A percentile compares a stretch with the other conserved stretches of the same genome.
Evolutionary conservation across 2,329 filamentous ascomycete species (phyloP).

Genomic region (Hypomyces rosellus): DNA sequence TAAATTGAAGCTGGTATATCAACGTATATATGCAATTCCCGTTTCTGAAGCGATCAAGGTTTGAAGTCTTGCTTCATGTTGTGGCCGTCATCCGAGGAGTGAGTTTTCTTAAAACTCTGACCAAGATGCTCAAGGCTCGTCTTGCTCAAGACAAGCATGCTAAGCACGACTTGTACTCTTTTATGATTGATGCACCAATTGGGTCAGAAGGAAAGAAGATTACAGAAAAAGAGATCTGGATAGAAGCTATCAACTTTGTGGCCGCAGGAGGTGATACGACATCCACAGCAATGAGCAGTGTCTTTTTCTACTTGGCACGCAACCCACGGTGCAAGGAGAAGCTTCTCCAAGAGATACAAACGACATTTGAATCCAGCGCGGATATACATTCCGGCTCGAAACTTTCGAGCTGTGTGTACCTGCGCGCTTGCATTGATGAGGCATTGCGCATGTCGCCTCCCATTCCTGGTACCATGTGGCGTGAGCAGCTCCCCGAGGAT

Average conservation of each 20-base stretch:
- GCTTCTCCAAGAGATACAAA: slow-evolving; percentile 26
- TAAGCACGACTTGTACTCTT: background rate
- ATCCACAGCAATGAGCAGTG: background rate
- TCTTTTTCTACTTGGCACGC: slow-evolving; percentile 34
- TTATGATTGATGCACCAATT: background rate
- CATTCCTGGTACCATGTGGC: slow-evolving; percentile 1
- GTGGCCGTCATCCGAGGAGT: background rate
- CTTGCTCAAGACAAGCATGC: background rate
- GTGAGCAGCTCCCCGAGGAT: background rate
- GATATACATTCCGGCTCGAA: slow-evolving; percentile 27
- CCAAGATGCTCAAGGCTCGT: background rate
- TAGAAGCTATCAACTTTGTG: slow-evolving; percentile 2
- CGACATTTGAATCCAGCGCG: slow-evolving; percentile 24
- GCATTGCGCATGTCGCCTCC: slow-evolving; percentile 1
- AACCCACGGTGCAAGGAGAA: slow-evolving; percentile 26
- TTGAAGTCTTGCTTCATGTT: background rate
- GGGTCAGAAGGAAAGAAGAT: background rate
- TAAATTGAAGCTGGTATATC: background rate
- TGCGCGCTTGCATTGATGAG: slow-evolving; percentile 32
- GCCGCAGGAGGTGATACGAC: background rate
- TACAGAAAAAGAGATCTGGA: background rate
- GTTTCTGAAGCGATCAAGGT: background rate
- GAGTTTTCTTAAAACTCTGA: background rate
- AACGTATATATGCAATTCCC: slow-evolving; percentile 4
- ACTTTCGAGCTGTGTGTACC: slow-evolving; percentile 29